Percentiles rank a stretch among this genome's conserved stretches.
phyloP scores from a whole-genome alignment of 2,329 filamentous ascomycete species.

The Cadophora luteo-olivacea region DNA sequence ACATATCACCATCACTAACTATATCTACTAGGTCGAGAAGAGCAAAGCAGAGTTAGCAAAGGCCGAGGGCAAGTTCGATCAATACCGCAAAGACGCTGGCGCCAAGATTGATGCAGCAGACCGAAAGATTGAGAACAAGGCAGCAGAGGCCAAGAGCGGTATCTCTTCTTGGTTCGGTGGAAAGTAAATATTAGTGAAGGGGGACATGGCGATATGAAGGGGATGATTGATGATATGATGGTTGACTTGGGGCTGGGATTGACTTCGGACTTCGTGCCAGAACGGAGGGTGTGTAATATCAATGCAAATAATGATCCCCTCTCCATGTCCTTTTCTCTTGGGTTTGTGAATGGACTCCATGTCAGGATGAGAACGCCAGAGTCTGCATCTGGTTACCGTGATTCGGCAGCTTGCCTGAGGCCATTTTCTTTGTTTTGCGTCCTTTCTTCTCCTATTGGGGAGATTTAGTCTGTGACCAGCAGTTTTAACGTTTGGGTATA shows the following conservation, averaged over 20 bases:
- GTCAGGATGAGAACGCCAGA: not conserved
- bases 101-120: conserved; percentile 84
- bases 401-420: too few relatives aligned
- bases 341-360: not conserved
- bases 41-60: conserved; percentile 67
- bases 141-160: conserved; percentile 82
- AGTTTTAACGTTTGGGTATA: too few relatives aligned
- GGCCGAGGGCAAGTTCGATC: conserved; percentile 65
- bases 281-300: conserved; percentile 15
- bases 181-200: conserved; percentile 48
- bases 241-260: not conserved
- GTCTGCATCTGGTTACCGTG: too few relatives aligned
- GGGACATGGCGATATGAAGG: conserved; percentile 1
- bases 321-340: not conserved
- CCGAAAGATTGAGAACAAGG: conserved; percentile 78
- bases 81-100: conserved; percentile 67
- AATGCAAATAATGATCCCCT: conserved; percentile 14
- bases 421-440: too few relatives aligned
- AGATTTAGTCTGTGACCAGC: too few relatives aligned
- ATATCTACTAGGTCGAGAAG: conserved; percentile 59
- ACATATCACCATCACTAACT: conserved; percentile 31
- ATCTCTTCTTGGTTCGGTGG: conserved; percentile 86
- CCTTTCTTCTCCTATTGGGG: too few relatives aligned
- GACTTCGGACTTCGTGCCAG: not conserved
- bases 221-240: conserved; percentile 18